Evolutionary conservation across 495 filamentous ascomycete genomes (phyloP).

Genomic region (Penicilliopsis zonata): DNA sequence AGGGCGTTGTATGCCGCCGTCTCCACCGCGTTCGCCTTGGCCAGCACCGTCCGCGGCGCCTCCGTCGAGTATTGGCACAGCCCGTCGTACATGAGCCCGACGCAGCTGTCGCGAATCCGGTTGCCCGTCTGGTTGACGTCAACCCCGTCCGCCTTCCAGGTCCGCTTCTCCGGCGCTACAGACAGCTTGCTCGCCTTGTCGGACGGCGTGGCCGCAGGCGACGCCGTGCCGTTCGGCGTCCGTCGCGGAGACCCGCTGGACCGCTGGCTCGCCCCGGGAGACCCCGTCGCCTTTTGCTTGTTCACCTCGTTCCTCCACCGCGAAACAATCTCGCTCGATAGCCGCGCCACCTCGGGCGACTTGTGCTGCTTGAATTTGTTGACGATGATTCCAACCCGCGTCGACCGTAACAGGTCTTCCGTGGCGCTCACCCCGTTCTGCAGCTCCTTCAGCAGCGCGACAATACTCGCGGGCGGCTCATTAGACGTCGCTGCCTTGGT

Average conservation of each 20-base stretch:
- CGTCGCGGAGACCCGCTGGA: slow-evolving; percentile 29
- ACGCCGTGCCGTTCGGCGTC: slow-evolving; percentile 28
- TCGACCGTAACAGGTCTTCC: slow-evolving; percentile 75
- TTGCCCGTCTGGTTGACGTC: slow-evolving; percentile 58
- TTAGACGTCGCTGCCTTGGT: slow-evolving; percentile 60
- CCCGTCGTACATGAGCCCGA: slow-evolving; percentile 82
- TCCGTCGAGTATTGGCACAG: slow-evolving; percentile 33
- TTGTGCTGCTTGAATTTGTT: slow-evolving; percentile 68
- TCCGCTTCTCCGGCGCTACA: slow-evolving; percentile 67
- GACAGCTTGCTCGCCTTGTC: slow-evolving; percentile 44
- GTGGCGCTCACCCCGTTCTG: slow-evolving; percentile 69
- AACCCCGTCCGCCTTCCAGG: slow-evolving; percentile 67
- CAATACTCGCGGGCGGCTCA: slow-evolving; percentile 51
- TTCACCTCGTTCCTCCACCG: slow-evolving; percentile 82
- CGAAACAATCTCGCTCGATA: slow-evolving; percentile 68
- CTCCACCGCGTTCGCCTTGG: slow-evolving; percentile 62
- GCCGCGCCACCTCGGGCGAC: slow-evolving; percentile 60
- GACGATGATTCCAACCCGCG: slow-evolving; percentile 79
- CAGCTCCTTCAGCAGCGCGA: slow-evolving; percentile 61
- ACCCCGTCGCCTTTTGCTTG: slow-evolving; percentile 48
- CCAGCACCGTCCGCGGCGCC: slow-evolving; percentile 43
- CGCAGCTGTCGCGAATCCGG: slow-evolving; percentile 60
- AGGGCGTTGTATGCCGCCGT: slow-evolving; percentile 52
- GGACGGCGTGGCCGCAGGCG: slow-evolving; percentile 29
- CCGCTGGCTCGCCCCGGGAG: slow-evolving; percentile 28